Base-by-base conservation (phyloP, 2,329 filamentous ascomycete genomes). In the Calonectria leucothoes region DNA sequence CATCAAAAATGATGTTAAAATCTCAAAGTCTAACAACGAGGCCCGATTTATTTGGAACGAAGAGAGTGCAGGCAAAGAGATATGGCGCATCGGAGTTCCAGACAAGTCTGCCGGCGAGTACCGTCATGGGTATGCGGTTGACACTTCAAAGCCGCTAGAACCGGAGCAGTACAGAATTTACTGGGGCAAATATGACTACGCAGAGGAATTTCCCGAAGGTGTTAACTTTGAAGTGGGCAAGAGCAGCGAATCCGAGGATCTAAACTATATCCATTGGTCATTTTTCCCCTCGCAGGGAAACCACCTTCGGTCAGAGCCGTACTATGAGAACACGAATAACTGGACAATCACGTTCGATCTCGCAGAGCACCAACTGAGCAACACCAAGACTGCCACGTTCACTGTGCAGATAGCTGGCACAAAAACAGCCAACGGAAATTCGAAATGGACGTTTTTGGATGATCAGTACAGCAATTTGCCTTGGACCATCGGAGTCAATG, bases 191-290 rank as follows among this genome's bases (percentile, higher is more conserved):
- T 90, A 92, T 76, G 91, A 93, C 79, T 93, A 90, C 80, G 84
- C 86, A 0, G 82, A 84, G 1, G 91, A 93, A 55, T 93, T 92
- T 76, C 91, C 91, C 0, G 75, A 88, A 0, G 91, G 91, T 3
- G 86, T 93, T 0, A 86, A 84, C 27, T 93, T 89, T 82, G 86
- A 87, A 15, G 87, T 93, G 1, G 91, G 91, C 10, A 82, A 87
- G 78, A 88, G 87, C 73, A 82, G 89, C 31, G 84, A 84, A 23
- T 82, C 82, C 0, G 80, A 83, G 10, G 89, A 91, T 76, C 85
- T 92, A 72, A 93, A 93, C 81, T 92, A 92, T 69, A 88, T 93
- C 5, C 92, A 93, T 79, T 93, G 91, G 92, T 89, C 88, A 70
- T 90, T 91, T 11, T 93, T 91, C 76, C 91, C 91, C 1, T 89